phyloP scores from a whole-genome alignment of 2,329 filamentous ascomycete species.

The Colletotrichum sp. region DNA sequence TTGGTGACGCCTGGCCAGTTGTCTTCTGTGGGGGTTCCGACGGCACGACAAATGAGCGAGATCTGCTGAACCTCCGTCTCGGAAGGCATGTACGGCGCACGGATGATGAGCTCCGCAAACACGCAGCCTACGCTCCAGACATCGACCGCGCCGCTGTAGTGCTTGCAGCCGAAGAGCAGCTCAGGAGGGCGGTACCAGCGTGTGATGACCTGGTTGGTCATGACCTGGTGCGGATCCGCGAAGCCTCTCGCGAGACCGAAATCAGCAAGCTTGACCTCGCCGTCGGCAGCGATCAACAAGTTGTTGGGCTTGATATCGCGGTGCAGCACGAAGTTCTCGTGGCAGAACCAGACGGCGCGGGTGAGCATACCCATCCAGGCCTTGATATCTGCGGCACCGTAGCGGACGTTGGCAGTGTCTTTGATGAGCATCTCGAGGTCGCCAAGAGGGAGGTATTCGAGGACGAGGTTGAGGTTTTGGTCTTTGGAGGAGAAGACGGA shows the following conservation, averaged over 20 bases:
- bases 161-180: constrained; percentile 85
- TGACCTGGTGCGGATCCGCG: constrained; percentile 83
- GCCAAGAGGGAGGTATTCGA: constrained; percentile 92
- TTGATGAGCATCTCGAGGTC: constrained; percentile 95
- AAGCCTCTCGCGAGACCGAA: constrained; percentile 93
- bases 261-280: constrained; percentile 94
- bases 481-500: constrained; percentile 96
- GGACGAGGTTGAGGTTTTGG: constrained; percentile 93
- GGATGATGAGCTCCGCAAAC: constrained; percentile 87
- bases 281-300: constrained; percentile 89
- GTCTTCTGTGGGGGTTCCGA: constrained; percentile 91
- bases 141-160: constrained; percentile 91
- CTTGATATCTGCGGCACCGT: constrained; percentile 91
- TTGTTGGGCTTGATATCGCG: constrained; percentile 99
- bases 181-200: constrained; percentile 97
- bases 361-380: constrained; percentile 99
- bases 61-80: constrained; percentile 89
- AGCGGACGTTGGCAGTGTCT: constrained; percentile 78
- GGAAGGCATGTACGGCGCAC: constrained; percentile 83
- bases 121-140: constrained; percentile 94
- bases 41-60: constrained; percentile 78
- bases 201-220: constrained; percentile 96
- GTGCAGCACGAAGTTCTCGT: constrained; percentile 91
- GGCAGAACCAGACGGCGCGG: constrained; percentile 93
- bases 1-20: constrained; percentile 93